Evolutionary conservation across 805 yeast species (phyloP).

Genomic region (Saturnispora galanensis): DNA sequence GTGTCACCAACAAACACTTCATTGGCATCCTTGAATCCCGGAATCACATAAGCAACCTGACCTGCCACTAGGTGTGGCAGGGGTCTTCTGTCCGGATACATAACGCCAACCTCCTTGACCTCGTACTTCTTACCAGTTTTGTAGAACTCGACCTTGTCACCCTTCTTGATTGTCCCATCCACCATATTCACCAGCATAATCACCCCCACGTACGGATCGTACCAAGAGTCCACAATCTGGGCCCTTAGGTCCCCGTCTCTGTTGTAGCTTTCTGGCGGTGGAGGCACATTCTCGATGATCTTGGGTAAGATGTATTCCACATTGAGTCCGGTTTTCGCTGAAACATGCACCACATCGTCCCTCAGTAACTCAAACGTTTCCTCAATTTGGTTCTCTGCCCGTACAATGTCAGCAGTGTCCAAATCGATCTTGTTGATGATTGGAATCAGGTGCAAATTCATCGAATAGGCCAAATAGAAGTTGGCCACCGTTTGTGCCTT

Average conservation of each 20-base stretch:
- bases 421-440: slow-evolving; percentile 88
- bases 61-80: slow-evolving; percentile 67
- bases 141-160: slow-evolving; percentile 67
- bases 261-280: slow-evolving; percentile 34
- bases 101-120: slow-evolving; percentile 85
- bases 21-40: slow-evolving; percentile 81
- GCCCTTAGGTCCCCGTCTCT: slow-evolving; percentile 49
- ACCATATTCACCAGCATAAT: slow-evolving; percentile 74
- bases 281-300: slow-evolving; percentile 71
- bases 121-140: slow-evolving; percentile 73
- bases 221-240: slow-evolving; percentile 95
- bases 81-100: slow-evolving; percentile 81
- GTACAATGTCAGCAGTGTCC: slow-evolving; percentile 74
- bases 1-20: slow-evolving; percentile 94
- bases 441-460: slow-evolving; percentile 75
- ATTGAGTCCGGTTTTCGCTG: slow-evolving; percentile 85
- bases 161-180: slow-evolving; percentile 70
- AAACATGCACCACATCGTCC: slow-evolving; percentile 69
- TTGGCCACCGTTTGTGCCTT: slow-evolving; percentile 99
- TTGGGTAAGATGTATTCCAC: slow-evolving; percentile 74
- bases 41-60: slow-evolving; percentile 90
- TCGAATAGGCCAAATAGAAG: slow-evolving; percentile 78
- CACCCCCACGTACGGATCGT: slow-evolving; percentile 86
- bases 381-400: slow-evolving; percentile 78
- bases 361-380: slow-evolving; percentile 69